phyloP scores from a whole-genome alignment of 805 yeast species.

The Saturnispora mendoncae region DNA sequence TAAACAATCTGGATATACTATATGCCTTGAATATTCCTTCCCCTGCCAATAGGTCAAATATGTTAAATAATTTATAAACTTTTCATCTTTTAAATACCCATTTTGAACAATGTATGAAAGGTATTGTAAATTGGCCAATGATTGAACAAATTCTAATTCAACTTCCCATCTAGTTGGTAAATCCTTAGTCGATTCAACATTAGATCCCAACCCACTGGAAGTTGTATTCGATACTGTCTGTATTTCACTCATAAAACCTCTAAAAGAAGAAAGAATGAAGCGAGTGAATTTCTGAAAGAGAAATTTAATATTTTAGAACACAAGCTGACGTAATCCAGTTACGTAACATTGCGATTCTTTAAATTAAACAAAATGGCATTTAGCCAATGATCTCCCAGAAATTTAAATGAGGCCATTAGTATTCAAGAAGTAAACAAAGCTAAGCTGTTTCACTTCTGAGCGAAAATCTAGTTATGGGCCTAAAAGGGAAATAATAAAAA shows the following conservation, averaged over 20 bases:
- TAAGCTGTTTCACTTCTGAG: too few species aligned
- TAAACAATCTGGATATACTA: constrained; percentile 82
- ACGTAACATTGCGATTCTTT: too few species aligned
- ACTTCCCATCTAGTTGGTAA: constrained; percentile 83
- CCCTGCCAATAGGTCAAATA: constrained; percentile 82
- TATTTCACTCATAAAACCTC: background rate
- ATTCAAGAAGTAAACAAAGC: too few species aligned
- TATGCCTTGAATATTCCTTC: constrained; percentile 59
- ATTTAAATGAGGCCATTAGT: too few species aligned
- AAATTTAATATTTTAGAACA: too few species aligned
- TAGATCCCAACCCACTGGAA: background rate
- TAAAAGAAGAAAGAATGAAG: background rate
- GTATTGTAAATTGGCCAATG: constrained; percentile 83
- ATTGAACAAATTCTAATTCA: constrained; percentile 88
- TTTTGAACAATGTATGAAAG: constrained; percentile 81
- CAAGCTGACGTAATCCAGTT: too few species aligned
- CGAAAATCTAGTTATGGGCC: too few species aligned
- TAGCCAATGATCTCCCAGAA: too few species aligned
- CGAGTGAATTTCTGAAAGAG: background rate
- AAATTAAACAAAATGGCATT: too few species aligned
- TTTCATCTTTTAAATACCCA: constrained; percentile 59
- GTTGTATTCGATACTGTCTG: background rate
- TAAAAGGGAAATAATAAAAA: too few species aligned
- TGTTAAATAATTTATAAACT: constrained; percentile 64
- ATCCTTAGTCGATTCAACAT: constrained; percentile 16